Conservation (phyloP, 768 basidiomycete genomes). For the Termitomyces bulborhizus region DNA sequence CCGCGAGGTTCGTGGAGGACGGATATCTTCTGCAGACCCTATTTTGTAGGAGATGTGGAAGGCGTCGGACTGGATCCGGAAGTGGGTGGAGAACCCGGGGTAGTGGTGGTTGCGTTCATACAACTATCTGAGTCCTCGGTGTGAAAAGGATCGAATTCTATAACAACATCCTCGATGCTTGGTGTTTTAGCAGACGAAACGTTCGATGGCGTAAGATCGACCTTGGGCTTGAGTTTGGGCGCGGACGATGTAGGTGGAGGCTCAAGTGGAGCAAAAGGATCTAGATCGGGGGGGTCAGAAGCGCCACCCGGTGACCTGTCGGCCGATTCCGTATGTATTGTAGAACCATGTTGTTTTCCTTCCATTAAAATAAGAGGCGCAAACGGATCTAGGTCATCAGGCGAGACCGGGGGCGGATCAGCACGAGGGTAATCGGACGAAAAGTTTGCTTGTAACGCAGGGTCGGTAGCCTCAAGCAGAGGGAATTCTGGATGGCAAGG, state of each 20-base stretch:
- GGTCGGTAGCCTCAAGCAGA: neutral
- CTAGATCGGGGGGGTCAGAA: neutral
- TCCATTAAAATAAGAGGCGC: neutral
- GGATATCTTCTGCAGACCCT: neutral
- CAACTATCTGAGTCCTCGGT: neutral
- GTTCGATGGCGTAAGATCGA: neutral
- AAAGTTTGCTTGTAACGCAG: neutral
- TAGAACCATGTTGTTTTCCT: neutral
- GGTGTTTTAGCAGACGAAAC: neutral
- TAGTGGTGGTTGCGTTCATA: neutral
- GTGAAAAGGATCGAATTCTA: slow-evolving; percentile 3
- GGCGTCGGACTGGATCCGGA: neutral
- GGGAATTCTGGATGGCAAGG: neutral
- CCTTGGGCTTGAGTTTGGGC: neutral
- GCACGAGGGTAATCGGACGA: neutral
- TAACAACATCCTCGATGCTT: neutral
- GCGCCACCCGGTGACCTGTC: neutral
- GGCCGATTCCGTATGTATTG: neutral
- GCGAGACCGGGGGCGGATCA: neutral
- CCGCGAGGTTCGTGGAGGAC: neutral
- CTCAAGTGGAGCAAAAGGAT: neutral
- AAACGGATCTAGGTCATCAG: slow-evolving; percentile 1
- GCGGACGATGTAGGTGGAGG: neutral
- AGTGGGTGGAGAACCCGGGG: neutral
- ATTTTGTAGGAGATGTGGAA: neutral